Evolutionary conservation across 495 filamentous ascomycete genomes (phyloP).

Genomic region (Mycothermus thermophilus): DNA sequence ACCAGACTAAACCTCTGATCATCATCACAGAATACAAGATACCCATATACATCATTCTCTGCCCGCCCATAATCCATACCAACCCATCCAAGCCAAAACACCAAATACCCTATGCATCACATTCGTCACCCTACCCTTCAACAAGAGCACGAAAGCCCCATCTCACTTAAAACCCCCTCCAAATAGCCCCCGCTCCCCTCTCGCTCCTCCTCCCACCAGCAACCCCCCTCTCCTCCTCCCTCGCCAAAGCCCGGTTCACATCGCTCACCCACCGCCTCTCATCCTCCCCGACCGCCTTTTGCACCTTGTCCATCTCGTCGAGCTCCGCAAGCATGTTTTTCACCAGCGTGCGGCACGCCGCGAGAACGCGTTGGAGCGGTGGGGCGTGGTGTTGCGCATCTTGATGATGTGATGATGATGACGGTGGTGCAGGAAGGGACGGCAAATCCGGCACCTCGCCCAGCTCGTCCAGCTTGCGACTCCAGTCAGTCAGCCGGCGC

Average conservation of each 20-base stretch:
- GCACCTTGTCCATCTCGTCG: not conserved
- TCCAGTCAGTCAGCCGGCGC: not conserved
- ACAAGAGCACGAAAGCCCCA: too few species aligned
- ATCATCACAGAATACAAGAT: too few species aligned
- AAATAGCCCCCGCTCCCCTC: not conserved
- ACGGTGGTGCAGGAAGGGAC: not conserved
- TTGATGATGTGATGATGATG: not conserved
- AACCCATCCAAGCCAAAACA: too few species aligned
- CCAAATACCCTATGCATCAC: too few species aligned
- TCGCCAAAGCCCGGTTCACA: too few species aligned
- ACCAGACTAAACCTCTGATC: too few species aligned
- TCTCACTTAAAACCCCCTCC: not conserved
- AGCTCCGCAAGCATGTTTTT: not conserved
- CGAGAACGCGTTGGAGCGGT: not conserved
- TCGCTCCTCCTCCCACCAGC: not conserved
- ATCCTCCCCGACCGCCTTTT: not conserved
- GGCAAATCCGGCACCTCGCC: not conserved
- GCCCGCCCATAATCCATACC: too few species aligned
- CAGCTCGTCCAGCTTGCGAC: not conserved
- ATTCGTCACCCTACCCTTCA: too few species aligned
- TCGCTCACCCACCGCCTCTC: not conserved
- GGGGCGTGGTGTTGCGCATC: not conserved
- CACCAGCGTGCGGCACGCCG: not conserved
- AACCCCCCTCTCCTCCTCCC: too few species aligned
- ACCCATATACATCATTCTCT: too few species aligned